Percentiles rank a stretch among this genome's conserved stretches.
These are phyloP conservation scores for Syzygium syzygioides DNA, from an alignment of 441 rosid genomes.

Conservation along the genomic window DNA sequence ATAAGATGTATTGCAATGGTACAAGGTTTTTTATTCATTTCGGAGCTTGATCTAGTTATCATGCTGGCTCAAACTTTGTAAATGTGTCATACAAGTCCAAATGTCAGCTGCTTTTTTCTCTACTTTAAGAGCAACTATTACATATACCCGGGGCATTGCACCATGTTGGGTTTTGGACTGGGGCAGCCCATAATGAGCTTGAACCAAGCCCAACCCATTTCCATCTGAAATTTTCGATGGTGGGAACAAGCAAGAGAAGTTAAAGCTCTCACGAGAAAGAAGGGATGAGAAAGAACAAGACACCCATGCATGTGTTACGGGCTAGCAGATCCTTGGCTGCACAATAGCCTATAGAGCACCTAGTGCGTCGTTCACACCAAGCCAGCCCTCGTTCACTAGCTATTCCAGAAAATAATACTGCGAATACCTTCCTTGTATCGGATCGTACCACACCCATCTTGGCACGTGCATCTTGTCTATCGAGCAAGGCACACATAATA, in stretches of 20 bases:
- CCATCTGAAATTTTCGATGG: neutral
- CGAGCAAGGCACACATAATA: no score
- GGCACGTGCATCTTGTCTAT: no score
- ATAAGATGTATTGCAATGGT: neutral
- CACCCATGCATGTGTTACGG: neutral
- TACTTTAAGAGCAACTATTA: neutral
- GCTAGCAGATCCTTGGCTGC: no score
- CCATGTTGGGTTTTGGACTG: neutral
- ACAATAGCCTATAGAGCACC: no score
- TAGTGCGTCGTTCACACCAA: no score
- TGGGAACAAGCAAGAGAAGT: neutral
- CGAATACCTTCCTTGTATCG: no score
- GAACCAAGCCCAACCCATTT: neutral
- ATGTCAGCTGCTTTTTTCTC: neutral
- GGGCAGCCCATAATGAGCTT: neutral
- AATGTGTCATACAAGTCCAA: neutral
- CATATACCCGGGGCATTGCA: neutral
- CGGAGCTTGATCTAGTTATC: neutral
- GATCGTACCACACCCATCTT: no score
- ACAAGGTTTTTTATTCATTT: neutral
- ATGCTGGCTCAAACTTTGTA: neutral
- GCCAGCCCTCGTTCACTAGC: no score
- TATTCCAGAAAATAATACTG: no score
- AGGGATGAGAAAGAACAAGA: no score
- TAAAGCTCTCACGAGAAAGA: no score